Percentiles rank a stretch among this genome's conserved stretches.
Conservation (phyloP, 306 rosid genomes). For the Boehmeria nivea region DNA sequence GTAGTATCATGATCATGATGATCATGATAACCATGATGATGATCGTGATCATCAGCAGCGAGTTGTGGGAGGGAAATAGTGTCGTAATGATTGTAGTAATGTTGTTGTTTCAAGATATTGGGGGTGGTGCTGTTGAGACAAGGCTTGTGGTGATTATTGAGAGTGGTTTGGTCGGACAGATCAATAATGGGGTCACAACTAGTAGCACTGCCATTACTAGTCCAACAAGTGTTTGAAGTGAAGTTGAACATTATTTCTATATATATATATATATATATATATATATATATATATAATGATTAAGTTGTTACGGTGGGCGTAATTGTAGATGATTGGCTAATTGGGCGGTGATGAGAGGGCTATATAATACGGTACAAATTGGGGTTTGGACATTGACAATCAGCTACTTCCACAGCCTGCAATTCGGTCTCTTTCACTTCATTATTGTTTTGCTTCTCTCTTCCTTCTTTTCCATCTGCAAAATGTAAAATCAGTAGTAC, state of each 20-base stretch:
- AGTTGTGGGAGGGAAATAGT: no score
- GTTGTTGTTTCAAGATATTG: no score
- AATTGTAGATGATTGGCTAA: no score
- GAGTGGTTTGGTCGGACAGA: conserved; percentile 7
- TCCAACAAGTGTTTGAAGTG: conserved; percentile 39
- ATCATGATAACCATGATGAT: not conserved
- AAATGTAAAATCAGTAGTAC: no score
- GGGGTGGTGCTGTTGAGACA: conserved; percentile 26
- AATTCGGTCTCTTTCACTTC: conserved; percentile 34
- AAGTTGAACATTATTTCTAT: conserved; percentile 11
- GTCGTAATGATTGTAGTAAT: conserved; percentile 11
- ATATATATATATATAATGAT: not conserved
- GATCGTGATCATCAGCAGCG: not conserved
- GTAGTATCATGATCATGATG: no score
- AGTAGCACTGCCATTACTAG: no score
- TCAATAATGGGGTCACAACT: conserved; percentile 46
- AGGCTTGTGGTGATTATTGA: conserved; percentile 29
- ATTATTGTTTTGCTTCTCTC: not conserved
- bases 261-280: not conserved
- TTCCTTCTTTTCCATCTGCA: no score
- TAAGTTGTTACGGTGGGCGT: no score
- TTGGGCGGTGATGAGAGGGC: not conserved
- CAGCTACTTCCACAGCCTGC: no score
- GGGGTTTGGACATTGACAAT: not conserved
- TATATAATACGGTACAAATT: not conserved